phyloP scores from a whole-genome alignment of 768 basidiomycete species.

The Kwoniella pini region DNA sequence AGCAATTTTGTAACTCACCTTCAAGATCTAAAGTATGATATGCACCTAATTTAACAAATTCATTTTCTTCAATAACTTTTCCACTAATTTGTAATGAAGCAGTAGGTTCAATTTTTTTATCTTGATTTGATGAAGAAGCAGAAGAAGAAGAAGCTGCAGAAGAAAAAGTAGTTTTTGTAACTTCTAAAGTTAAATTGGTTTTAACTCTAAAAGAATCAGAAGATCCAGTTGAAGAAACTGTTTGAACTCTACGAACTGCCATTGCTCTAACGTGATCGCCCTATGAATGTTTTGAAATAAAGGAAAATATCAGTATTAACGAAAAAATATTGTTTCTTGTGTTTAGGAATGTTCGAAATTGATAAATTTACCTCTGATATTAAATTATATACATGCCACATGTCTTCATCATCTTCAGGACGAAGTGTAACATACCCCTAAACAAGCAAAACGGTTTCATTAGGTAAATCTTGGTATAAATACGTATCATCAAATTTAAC shows the following conservation, averaged over 20 bases:
- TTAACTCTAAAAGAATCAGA: slow-evolving; percentile 86
- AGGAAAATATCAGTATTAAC: too few relatives aligned
- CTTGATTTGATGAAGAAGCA: slow-evolving; percentile 34
- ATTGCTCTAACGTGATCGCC: slow-evolving; percentile 83
- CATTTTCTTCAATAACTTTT: slow-evolving; percentile 79
- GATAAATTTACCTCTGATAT: slow-evolving; percentile 65
- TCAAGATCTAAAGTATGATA: slow-evolving; percentile 95
- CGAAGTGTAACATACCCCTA: slow-evolving; percentile 92
- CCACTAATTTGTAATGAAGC: slow-evolving; percentile 78
- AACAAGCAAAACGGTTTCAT: slow-evolving; percentile 25
- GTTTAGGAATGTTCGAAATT: too few relatives aligned
- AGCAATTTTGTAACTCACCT: slow-evolving; percentile 50
- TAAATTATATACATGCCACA: slow-evolving; percentile 99
- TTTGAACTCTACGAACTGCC: slow-evolving; percentile 87
- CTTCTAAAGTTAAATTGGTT: slow-evolving; percentile 78
- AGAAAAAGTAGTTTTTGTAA: slow-evolving; percentile 69
- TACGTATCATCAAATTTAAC: too few relatives aligned
- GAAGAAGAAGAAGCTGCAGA: slow-evolving; percentile 62
- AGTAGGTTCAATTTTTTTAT: slow-evolving; percentile 48
- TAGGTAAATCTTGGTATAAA: neutral
- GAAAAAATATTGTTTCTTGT: too few relatives aligned
- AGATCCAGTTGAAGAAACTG: slow-evolving; percentile 86
- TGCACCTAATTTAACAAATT: slow-evolving; percentile 85
- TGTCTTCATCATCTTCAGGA: slow-evolving; percentile 98
- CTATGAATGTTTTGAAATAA: too few relatives aligned